Base-by-base conservation (phyloP, 441 rosid genomes). In the Capsella rubella region DNA sequence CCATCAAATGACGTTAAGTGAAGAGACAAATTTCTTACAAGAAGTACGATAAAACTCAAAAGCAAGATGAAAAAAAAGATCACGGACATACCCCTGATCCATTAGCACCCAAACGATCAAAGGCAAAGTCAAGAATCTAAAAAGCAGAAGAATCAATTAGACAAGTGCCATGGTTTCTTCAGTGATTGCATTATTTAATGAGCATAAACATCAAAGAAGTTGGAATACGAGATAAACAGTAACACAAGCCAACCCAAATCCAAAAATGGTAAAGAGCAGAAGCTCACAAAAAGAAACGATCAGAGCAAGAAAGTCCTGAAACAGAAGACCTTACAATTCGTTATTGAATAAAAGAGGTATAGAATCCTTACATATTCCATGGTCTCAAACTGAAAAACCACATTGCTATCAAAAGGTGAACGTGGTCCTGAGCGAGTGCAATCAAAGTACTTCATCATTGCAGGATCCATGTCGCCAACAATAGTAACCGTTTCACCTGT, bases 371-470 rank as follows among this genome's bases (percentile, higher is more conserved):
- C 98, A 82, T 89, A 94, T 90, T 94, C 98, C 97, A 94, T 94
- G 60, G 83, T 85, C 89, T 91, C 96, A 74, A 91, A 94, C 71
- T 94, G 93, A 70, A 84, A 90, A 80, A 94, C 98, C 72, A 91
- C 97, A 62, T 87, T 83, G 86, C 86, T 84, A 69, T 94, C 97
- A 74, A 94, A 94, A 69, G 97, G 88, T 0, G 98, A 87, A 21
- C 97, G 98, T 1, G 99, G 96, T 59, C 97, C 95, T 0, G 97
- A 90, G 68, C 97, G 93, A 42, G 93, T 91, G 82, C 97, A 94
- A 72, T 94, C 99, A 64, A 94, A 94, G 84, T 87, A 87, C 79
- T 78, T 94, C 83, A 94, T 75, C 75, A 90, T 72, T 5, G 89
- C 80, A 67, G 94, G 72, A 76, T 92, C 97, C 42, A 76, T 91